Conservation (phyloP, 805 yeast species). For the Metschnikowia gelsemii region DNA sequence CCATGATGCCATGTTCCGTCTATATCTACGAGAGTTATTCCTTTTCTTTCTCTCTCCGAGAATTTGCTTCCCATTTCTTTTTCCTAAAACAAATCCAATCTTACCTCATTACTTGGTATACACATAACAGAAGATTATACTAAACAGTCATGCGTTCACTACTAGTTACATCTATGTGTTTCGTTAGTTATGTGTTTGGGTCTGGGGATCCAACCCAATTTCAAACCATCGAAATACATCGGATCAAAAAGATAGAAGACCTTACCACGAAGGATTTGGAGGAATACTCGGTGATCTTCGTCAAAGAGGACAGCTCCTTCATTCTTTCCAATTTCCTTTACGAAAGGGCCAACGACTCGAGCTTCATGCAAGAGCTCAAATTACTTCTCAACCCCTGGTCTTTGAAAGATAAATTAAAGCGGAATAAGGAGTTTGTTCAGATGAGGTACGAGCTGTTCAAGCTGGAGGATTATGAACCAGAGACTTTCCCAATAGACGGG, state of each 20-base stretch:
- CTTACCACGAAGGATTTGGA: constrained; percentile 8
- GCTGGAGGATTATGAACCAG: background rate
- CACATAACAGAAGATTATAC: background rate
- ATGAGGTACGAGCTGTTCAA: constrained; percentile 1
- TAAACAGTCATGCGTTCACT: background rate
- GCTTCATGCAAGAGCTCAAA: constrained; percentile 3
- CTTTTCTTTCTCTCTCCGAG: background rate
- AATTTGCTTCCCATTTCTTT: background rate
- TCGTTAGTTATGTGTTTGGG: no score
- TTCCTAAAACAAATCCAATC: no score
- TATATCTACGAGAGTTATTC: background rate
- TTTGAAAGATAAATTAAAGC: constrained; percentile 2
- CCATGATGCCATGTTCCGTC: background rate
- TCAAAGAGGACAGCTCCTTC: constrained; percentile 12
- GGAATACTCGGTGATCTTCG: constrained; percentile 7
- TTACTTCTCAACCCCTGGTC: constrained; percentile 1
- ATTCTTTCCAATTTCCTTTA: constrained; percentile 1
- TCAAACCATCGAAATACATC: constrained; percentile 8
- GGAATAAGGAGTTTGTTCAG: constrained; percentile 7
- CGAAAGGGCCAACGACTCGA: constrained; percentile 1
- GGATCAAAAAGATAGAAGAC: constrained; percentile 1
- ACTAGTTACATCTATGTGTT: no score
- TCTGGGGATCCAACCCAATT: constrained; percentile 8
- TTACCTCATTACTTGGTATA: background rate
- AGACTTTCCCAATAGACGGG: constrained; percentile 12